Evolutionary conservation across 345 rosid genomes (phyloP).

Genomic region (Noccaea caerulescens): DNA sequence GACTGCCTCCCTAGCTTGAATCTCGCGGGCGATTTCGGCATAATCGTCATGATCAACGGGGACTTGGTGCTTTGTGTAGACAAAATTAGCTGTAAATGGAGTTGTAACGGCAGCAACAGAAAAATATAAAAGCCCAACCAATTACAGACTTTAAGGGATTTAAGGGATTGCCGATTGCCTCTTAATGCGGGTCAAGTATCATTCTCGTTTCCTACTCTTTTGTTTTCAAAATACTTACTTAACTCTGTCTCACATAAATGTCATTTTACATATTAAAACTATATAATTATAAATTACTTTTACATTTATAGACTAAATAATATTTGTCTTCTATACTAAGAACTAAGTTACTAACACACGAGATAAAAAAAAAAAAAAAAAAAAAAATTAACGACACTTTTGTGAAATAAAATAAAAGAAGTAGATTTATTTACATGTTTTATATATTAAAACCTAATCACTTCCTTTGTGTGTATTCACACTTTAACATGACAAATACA

Average conservation of each 20-base stretch:
- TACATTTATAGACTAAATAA: too few species aligned
- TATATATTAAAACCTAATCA: neutral
- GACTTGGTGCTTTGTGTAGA: slow-evolving; percentile 15
- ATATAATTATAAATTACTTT: too few species aligned
- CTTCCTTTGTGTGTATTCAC: neutral
- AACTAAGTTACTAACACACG: too few species aligned
- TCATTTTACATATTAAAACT: too few species aligned
- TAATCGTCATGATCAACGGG: slow-evolving; percentile 38
- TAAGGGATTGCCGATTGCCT: slow-evolving; percentile 34
- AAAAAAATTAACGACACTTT: too few species aligned
- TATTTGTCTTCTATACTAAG: too few species aligned
- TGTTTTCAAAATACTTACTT: neutral
- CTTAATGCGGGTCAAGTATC: slow-evolving; percentile 34
- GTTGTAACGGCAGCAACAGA: slow-evolving; percentile 45
- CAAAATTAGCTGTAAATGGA: slow-evolving; percentile 41
- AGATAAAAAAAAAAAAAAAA: too few species aligned
- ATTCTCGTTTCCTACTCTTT: slow-evolving; percentile 18
- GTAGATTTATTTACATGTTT: neutral
- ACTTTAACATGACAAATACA: neutral
- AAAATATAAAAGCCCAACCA: neutral
- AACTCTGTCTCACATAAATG: too few species aligned
- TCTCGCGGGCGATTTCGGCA: slow-evolving; percentile 51
- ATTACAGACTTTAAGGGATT: slow-evolving; percentile 5
- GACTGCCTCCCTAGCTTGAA: slow-evolving; percentile 68
- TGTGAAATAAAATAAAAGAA: too few species aligned